These are phyloP conservation scores for Coriolopsis trogii DNA, from an alignment of 1,284 basidiomycete genomes.

Conservation along the genomic window DNA sequence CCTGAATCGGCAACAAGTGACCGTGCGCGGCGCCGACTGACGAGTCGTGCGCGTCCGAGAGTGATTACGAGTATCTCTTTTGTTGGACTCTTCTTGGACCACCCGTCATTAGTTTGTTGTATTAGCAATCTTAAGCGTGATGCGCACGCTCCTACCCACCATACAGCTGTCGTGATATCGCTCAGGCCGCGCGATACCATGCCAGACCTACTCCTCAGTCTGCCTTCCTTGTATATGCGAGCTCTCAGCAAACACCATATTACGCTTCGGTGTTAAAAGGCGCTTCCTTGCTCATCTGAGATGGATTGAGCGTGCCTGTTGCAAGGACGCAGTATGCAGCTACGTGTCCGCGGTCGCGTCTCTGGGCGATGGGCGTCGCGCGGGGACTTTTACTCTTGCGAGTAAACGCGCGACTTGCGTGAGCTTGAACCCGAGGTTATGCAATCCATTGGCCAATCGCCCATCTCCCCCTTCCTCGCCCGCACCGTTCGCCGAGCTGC, in stretches of 20 bases:
- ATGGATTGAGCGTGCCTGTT: too few relatives aligned
- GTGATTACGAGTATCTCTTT: not conserved
- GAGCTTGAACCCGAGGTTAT: not conserved
- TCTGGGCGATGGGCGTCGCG: not conserved
- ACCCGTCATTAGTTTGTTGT: slow-evolving; percentile 15
- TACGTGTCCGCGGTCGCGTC: not conserved
- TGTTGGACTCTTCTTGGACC: slow-evolving; percentile 4
- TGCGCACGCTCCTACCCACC: not conserved
- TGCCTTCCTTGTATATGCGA: too few relatives aligned
- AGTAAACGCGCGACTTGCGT: slow-evolving; percentile 3
- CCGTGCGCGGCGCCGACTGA: not conserved
- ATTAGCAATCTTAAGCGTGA: slow-evolving; percentile 15
- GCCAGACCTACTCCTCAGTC: too few relatives aligned
- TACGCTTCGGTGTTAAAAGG: too few relatives aligned
- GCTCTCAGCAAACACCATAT: too few relatives aligned
- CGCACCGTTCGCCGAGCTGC: not conserved
- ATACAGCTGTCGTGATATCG: not conserved
- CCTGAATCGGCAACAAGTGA: not conserved
- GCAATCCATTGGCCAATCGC: slow-evolving; percentile 5
- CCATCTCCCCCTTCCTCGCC: slow-evolving; percentile 1
- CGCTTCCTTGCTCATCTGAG: too few relatives aligned
- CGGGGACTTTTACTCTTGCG: not conserved
- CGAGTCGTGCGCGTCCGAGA: not conserved
- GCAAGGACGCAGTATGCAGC: not conserved
- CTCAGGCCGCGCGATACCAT: too few relatives aligned